A percentile compares a stretch with the other conserved stretches of the same genome.
Evolutionary conservation across 2,329 filamentous ascomycete genomes (phyloP).

Genomic region (Cryoendolithus antarcticus): DNA sequence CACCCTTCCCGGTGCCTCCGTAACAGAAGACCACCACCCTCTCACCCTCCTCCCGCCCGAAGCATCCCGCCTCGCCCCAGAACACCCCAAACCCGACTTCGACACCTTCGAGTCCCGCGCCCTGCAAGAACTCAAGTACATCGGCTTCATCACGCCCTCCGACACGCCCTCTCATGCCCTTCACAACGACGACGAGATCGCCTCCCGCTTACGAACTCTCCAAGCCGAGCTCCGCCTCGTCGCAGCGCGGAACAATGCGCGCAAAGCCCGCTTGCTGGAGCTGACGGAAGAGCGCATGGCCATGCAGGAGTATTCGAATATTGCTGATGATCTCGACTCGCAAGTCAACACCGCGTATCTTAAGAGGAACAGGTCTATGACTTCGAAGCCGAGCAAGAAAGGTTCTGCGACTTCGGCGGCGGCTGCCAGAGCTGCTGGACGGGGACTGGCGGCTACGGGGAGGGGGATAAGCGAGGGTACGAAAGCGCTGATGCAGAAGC

Average conservation of each 20-base stretch:
- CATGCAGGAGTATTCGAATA: constrained; percentile 91
- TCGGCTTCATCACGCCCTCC: constrained; percentile 62
- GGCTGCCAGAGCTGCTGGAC: too few species aligned
- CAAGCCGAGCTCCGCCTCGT: constrained; percentile 73
- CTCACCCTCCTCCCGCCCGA: constrained; percentile 58
- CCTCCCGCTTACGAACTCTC: constrained; percentile 73
- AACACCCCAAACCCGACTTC: constrained; percentile 57
- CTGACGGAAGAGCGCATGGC: constrained; percentile 88
- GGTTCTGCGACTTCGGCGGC: too few species aligned
- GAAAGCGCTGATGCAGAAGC: constrained; percentile 81
- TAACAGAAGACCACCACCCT: constrained; percentile 35
- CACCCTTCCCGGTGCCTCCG: constrained; percentile 12
- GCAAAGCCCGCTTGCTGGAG: constrained; percentile 75
- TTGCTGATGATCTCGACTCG: constrained; percentile 87
- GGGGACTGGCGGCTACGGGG: constrained; percentile 37
- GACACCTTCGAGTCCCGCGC: constrained; percentile 78
- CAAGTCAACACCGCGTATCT: constrained; percentile 93
- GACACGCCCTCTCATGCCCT: constrained; percentile 67
- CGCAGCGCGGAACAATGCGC: constrained; percentile 77
- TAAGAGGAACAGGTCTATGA: constrained; percentile 90
- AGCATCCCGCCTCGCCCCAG: constrained; percentile 12
- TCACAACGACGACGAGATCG: constrained; percentile 88
- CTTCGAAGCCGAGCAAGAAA: constrained; percentile 74
- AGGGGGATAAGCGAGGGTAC: constrained; percentile 83
- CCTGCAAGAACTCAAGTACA: constrained; percentile 79